Evolutionary conservation across 192 early-diverging fungal genomes (phyloP).

Genomic region (Chytriomyces confervae): DNA sequence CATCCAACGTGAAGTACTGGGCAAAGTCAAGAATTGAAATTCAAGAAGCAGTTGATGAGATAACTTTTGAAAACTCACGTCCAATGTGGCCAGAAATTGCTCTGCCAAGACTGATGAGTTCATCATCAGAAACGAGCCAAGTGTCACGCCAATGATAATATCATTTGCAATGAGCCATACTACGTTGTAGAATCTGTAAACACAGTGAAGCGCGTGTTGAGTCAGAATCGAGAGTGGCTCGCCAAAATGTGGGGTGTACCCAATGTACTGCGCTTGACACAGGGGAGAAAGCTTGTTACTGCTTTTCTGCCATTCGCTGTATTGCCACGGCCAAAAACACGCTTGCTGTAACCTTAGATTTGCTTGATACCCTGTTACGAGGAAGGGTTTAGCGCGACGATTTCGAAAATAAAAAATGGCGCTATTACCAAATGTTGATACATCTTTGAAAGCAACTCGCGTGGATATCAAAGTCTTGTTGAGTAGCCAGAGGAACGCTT

Average conservation of each 20-base stretch:
- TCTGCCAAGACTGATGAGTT: slow-evolving; percentile 63
- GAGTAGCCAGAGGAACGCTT: slow-evolving; percentile 62
- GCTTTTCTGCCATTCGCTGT: slow-evolving; percentile 67
- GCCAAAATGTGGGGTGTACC: slow-evolving; percentile 44
- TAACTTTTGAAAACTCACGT: slow-evolving; percentile 21
- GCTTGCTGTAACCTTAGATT: slow-evolving; percentile 85
- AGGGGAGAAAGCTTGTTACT: slow-evolving; percentile 60
- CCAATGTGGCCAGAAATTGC: slow-evolving; percentile 15
- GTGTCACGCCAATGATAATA: slow-evolving; percentile 80
- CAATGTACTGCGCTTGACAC: slow-evolving; percentile 78
- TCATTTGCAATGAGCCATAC: slow-evolving; percentile 96
- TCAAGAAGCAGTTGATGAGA: not conserved
- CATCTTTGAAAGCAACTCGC: slow-evolving; percentile 74
- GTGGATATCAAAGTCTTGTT: slow-evolving; percentile 64
- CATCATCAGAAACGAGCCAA: slow-evolving; percentile 74
- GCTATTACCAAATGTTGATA: slow-evolving; percentile 62
- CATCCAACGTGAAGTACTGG: slow-evolving; percentile 31
- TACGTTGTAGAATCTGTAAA: slow-evolving; percentile 86
- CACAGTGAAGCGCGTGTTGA: not conserved
- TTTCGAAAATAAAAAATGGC: slow-evolving; percentile 11
- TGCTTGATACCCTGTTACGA: slow-evolving; percentile 74
- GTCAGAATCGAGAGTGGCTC: slow-evolving; percentile 1
- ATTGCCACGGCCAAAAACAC: slow-evolving; percentile 89
- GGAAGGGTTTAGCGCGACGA: not conserved
- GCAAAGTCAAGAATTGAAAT: not conserved